Evolutionary conservation across 441 rosid genomes (phyloP).

Genomic region (Populus hybrid): DNA sequence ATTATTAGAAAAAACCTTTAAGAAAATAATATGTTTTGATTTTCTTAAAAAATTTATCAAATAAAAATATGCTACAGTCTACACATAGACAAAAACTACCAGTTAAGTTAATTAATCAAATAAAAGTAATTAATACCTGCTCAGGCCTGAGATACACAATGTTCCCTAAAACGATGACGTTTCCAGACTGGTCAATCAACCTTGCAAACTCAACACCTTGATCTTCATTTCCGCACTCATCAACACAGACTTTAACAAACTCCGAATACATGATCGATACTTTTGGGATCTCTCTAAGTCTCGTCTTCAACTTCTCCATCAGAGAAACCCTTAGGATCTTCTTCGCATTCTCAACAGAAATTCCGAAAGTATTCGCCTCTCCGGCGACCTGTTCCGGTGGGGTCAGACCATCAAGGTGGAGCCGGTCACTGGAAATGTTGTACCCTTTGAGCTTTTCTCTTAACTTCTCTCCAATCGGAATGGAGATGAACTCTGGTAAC

Average conservation of each 20-base stretch:
- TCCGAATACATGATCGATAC: constrained; percentile 54
- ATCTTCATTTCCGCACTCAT: constrained; percentile 54
- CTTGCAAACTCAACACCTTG: constrained; percentile 53
- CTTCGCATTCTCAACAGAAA: constrained; percentile 55
- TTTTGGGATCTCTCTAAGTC: constrained; percentile 46
- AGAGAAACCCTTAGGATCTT: constrained; percentile 64
- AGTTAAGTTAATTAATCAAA: background rate
- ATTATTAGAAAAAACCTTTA: too few relatives aligned
- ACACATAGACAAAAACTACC: background rate
- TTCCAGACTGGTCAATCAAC: constrained; percentile 61
- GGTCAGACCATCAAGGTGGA: constrained; percentile 32
- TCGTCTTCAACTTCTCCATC: constrained; percentile 59
- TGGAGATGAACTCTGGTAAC: constrained; percentile 39
- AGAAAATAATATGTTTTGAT: too few relatives aligned
- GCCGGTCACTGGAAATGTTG: constrained; percentile 29
- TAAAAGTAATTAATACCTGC: constrained; percentile 40
- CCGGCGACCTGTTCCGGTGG: constrained; percentile 15
- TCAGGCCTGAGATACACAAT: constrained; percentile 66
- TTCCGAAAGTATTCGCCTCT: background rate
- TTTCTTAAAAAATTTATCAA: too few relatives aligned
- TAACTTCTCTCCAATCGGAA: constrained; percentile 51
- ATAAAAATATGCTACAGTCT: too few relatives aligned
- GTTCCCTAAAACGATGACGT: constrained; percentile 72
- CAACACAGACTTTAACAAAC: constrained; percentile 53
- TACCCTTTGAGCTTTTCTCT: constrained; percentile 41